Percentiles rank a stretch among this genome's conserved stretches.
phyloP scores from a whole-genome alignment of 2,329 filamentous ascomycete genomes.

The Pyrenophora tritici-repentis region DNA sequence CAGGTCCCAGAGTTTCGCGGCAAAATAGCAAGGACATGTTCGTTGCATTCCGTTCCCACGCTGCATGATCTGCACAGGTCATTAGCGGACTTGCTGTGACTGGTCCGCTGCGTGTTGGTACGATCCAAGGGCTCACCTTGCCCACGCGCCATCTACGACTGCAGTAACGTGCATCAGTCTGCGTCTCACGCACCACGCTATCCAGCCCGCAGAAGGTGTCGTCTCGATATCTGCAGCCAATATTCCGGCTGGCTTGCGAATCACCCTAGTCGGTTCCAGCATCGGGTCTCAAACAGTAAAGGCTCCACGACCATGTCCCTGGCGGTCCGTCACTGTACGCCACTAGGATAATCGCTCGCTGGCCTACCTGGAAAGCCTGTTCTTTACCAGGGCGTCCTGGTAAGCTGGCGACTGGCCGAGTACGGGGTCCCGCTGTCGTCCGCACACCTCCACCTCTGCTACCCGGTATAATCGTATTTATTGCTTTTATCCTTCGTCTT shows the following conservation, averaged over 20 bases:
- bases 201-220: constrained; percentile 31
- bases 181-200: constrained; percentile 39
- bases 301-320: constrained; percentile 46
- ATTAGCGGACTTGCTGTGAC: constrained; percentile 36
- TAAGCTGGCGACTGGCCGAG: constrained; percentile 33
- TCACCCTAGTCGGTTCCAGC: constrained; percentile 29
- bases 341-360: constrained; percentile 30
- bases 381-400: constrained; percentile 27
- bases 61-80: constrained; percentile 46
- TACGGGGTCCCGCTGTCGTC: constrained; percentile 32
- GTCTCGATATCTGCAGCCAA: constrained; percentile 34
- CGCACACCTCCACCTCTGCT: constrained; percentile 30
- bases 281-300: constrained; percentile 45
- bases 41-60: constrained; percentile 39
- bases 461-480: constrained; percentile 38
- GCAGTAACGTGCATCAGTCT: constrained; percentile 33
- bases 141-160: constrained; percentile 28
- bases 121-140: constrained; percentile 32
- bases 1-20: constrained; percentile 38
- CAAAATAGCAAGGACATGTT: constrained; percentile 42
- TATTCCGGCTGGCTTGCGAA: constrained; percentile 35
- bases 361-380: constrained; percentile 23
- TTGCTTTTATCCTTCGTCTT: constrained; percentile 40
- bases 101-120: constrained; percentile 33
- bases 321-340: constrained; percentile 35